Evolutionary conservation across 805 yeast genomes (phyloP).

Genomic region (Candida sphagnicola): DNA sequence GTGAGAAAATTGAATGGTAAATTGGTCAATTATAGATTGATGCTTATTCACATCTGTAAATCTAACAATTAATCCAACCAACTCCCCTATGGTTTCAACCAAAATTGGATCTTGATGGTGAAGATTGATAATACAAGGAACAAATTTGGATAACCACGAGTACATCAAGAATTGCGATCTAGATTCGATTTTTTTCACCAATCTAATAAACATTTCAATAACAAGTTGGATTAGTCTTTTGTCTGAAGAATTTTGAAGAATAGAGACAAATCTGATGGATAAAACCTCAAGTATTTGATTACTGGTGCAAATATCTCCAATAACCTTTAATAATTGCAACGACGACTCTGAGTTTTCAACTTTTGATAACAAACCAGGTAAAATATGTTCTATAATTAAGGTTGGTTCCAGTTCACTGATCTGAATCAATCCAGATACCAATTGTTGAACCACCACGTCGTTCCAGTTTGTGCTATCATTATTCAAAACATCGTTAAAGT

Average conservation of each 20-base stretch:
- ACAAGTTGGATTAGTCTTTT: slow-evolving; percentile 8
- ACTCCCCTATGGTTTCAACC: slow-evolving; percentile 37
- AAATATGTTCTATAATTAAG: slow-evolving; percentile 20
- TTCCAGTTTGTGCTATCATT: slow-evolving; percentile 36
- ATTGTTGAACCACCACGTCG: slow-evolving; percentile 49
- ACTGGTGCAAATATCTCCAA: slow-evolving; percentile 33
- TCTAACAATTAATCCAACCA: slow-evolving; percentile 39
- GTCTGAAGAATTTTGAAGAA: slow-evolving; percentile 5
- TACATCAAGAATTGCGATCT: slow-evolving; percentile 34
- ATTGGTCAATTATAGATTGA: slow-evolving; percentile 39
- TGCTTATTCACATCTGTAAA: slow-evolving; percentile 41
- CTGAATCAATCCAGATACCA: slow-evolving; percentile 51
- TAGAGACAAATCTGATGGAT: slow-evolving; percentile 34
- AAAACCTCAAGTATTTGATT: slow-evolving; percentile 42
- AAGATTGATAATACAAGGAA: slow-evolving; percentile 24
- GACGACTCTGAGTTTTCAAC: slow-evolving; percentile 11
- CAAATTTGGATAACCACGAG: slow-evolving; percentile 40
- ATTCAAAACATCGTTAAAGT: slow-evolving; percentile 60
- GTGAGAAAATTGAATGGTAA: slow-evolving; percentile 32
- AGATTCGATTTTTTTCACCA: slow-evolving; percentile 26
- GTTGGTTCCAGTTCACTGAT: slow-evolving; percentile 28
- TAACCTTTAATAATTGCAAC: slow-evolving; percentile 14
- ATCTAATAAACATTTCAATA: slow-evolving; percentile 19
- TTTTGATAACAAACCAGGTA: slow-evolving; percentile 21
- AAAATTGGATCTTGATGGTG: slow-evolving; percentile 15